Evolutionary conservation across 2,329 filamentous ascomycete species (phyloP), one percentile per base, ranked within the genome.

Genomic region (Xylaria sp.): DNA sequence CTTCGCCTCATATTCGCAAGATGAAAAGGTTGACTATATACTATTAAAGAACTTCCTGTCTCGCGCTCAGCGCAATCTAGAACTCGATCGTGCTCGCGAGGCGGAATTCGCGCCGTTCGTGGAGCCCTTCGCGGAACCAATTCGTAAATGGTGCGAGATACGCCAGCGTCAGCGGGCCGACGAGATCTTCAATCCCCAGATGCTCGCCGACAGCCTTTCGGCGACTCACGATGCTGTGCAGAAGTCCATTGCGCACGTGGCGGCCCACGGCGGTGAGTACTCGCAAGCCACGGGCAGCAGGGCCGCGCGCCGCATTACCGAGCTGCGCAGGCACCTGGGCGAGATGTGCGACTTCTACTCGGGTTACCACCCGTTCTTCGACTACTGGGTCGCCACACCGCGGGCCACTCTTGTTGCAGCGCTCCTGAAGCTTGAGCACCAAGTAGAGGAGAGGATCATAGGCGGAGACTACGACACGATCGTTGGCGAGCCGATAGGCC

Each of bases 401-500:
- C 83, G 80, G 65, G 66, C 71, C 2, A 68, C 73, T 2, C 72
- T 83, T 3, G 71, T 79, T 23, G 61, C 65, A 2, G 75, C 77
- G 1, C 70, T 87, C 1, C 60, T 64, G 2, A 72, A 74, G 0
- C 68, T 85, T 3, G 65, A 72, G 9, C 68, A 69, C 0, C 72
- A 80, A 33, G 66, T 78, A 1, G 65, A 71, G 0, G 65, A 75
- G 2, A 74, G 75, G 1, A 71, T 85, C 0, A 79, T 81, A 0
- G 83, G 82, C 0, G 75, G 72, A 1, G 76, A 80, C 48, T 72
- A 78, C 0, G 79, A 84, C 54, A 79, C 80, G 6, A 86, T 87
- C 52, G 78, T 87, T 27, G 84, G 84, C 6, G 79, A 87, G 62
- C 84, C 85, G 0, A 84, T 87, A 49, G 84, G 85, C 1, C 73